Percentiles rank a stretch among this genome's conserved stretches.
Conservation (phyloP, 2,329 filamentous ascomycete genomes). For the Apiospora pterosperma region DNA sequence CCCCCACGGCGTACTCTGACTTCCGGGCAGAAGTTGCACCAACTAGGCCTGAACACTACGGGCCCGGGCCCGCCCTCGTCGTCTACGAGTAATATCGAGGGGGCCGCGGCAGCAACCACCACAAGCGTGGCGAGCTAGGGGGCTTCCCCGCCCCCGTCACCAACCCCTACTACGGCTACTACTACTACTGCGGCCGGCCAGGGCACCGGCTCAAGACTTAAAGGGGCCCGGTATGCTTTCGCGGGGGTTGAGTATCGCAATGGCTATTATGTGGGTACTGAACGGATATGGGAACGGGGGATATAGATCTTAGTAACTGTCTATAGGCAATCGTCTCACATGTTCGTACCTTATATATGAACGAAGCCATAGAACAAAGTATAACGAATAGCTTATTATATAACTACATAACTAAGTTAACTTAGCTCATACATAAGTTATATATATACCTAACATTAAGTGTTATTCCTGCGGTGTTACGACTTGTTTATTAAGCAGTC, state of each 20-base stretch:
- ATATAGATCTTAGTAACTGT: not conserved
- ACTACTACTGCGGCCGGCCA: not conserved
- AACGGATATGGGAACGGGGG: not conserved
- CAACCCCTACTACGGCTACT: not conserved
- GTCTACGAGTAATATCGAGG: not conserved
- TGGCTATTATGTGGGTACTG: not conserved
- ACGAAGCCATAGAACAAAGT: too few relatives aligned
- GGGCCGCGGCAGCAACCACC: not conserved
- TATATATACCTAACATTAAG: too few relatives aligned
- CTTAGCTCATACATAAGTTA: too few relatives aligned
- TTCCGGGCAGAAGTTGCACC: not conserved
- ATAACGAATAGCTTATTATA: too few relatives aligned
- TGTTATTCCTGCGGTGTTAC: not conserved
- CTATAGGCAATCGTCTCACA: too few relatives aligned
- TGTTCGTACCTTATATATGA: not conserved
- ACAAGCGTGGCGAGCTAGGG: not conserved
- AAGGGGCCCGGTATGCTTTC: not conserved
- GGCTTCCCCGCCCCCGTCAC: not conserved
- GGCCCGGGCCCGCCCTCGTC: not conserved
- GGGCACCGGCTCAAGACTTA: not conserved
- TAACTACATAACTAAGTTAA: too few relatives aligned
- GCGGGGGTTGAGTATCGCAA: not conserved
- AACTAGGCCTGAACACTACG: not conserved
- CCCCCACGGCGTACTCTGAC: not conserved
- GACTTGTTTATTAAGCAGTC: not conserved